Evolutionary conservation across 2,329 filamentous ascomycete genomes (phyloP), one percentile per base, ranked within the genome.

Genomic region (Colletotrichum endophyticum): DNA sequence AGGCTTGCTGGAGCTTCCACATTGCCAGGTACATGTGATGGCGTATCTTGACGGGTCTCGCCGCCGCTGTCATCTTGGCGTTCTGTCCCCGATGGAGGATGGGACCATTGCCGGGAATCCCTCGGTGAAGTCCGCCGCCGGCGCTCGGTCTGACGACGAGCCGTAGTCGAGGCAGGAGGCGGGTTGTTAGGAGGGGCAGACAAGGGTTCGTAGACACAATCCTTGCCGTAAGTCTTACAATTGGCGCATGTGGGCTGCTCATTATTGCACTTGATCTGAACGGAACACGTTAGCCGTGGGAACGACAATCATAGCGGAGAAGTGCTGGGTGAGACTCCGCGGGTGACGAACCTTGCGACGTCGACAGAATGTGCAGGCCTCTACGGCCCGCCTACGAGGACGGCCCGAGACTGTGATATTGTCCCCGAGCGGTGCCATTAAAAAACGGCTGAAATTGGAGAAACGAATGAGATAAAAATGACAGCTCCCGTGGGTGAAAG

Each of bases 251-350:
- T 80, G 5, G 88, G 88, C 67, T 83, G 81, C 63, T 86, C 86
- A 27, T 84, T 84, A 73, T 87, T 88, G 79, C 88, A 90, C 78
- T 88, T 89, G 81, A 90, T 86, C 88, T 90, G 39, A n/a, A 25
- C 16, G 49, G 12, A 53, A 27, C 6, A 44, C 6, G 36, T 72
- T 62, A 74, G 75, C 25, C 66, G 9, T 57, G 27, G 57, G 36
- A 70, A 49, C 22, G 27, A 16, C 56, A 59, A 12, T 56, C 22
- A 30, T 59, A 2, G 15, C 25, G 15, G 59, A 32, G 19, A n/a
- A 62, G 27, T 62, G 16, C 28, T 62, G 19, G 2, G 25, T 25
- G 44, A 53, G n/a, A 25, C 44, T 53, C n/a, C n/a, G n/a, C n/a
- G 44, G 44, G 5, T 59, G 70, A 78, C 80, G 75, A 57, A 82